Evolutionary conservation across 2,329 filamentous ascomycete species (phyloP), one percentile per base, ranked within the genome.

Genomic region (Stachybotrys chartarum): DNA sequence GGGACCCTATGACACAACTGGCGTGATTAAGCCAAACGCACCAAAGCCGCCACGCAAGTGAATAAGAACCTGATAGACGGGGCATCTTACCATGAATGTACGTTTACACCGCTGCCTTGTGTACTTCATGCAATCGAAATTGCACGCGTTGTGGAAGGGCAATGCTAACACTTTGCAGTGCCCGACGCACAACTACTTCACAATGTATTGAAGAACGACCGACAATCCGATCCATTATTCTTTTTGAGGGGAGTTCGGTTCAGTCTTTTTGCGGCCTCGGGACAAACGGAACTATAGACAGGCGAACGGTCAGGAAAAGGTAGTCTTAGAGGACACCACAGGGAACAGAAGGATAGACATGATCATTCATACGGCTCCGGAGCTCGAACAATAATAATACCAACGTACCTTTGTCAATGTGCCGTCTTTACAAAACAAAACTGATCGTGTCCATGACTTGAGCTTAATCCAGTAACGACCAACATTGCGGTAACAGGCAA

Each of bases 1-100:
- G 50, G 70, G 70, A 53, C 70, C 70, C 2, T 72, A 72, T 56
- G 70, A 72, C 55, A 69, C 65, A n/a, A 72, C 70, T 53, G 70
- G 70, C 56, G 63, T 72, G 47, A 56, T 62, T 53, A 72, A 71
- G 64, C 69, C 70, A 54, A 69, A 57, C 60, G 61, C 62, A 31
- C 69, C 70, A 50, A 70, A 71, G 57, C 70, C 67, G 12, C 69
- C 68, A 12, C 72, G 64, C 56, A 66, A 63, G 56, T 56, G 55
- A 54, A 35, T n/a, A 47, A 8, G 35, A 14, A 42, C 10, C 14
- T 42, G 14, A 42, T 3, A 10, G 35, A 14, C 3, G 10, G 35
- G 24, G 24, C 24, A 24, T 24, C 24, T 24, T 24, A 24, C 24
- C 24, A 24, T 24, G 24, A 24, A 24, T 42, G 35, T 42, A 14